These are phyloP conservation scores for Venturia nashicola DNA, from an alignment of 2,329 filamentous ascomycete species.

Conservation along the genomic window DNA sequence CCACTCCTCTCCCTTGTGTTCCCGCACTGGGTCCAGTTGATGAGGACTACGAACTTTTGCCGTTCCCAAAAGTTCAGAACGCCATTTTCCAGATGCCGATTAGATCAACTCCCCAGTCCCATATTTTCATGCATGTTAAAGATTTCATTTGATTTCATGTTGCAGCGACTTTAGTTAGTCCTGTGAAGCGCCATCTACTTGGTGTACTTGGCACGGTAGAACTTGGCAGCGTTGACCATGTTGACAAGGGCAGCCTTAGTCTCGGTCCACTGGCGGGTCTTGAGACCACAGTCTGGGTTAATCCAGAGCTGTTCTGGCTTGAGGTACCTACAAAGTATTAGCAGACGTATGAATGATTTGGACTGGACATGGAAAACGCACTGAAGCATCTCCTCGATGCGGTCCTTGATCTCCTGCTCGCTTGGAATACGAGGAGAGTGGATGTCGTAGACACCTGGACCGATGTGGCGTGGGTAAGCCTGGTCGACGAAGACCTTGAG, in stretches of 20 bases:
- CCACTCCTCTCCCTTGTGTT: neutral
- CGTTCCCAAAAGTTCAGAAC: neutral
- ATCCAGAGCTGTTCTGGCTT: slow-evolving; percentile 99
- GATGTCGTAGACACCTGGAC: slow-evolving; percentile 99
- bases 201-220: slow-evolving; percentile 66
- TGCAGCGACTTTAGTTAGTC: slow-evolving; percentile 6
- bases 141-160: neutral
- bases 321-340: slow-evolving; percentile 43
- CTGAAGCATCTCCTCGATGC: slow-evolving; percentile 94
- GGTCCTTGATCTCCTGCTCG: slow-evolving; percentile 97
- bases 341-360: neutral
- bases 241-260: slow-evolving; percentile 92
- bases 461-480: slow-evolving; percentile 95
- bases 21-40: slow-evolving; percentile 4
- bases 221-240: slow-evolving; percentile 98
- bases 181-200: neutral
- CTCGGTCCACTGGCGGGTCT: slow-evolving; percentile 98
- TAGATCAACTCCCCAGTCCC: neutral
- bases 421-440: slow-evolving; percentile 95
- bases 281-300: slow-evolving; percentile 97
- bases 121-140: neutral
- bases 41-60: neutral
- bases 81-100: neutral
- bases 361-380: slow-evolving; percentile 21
- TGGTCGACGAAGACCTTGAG: slow-evolving; percentile 97